A percentile compares a stretch with the other conserved stretches of the same genome.
Conservation (phyloP, 805 yeast genomes). For the Saccharomycodes ludwigii region DNA sequence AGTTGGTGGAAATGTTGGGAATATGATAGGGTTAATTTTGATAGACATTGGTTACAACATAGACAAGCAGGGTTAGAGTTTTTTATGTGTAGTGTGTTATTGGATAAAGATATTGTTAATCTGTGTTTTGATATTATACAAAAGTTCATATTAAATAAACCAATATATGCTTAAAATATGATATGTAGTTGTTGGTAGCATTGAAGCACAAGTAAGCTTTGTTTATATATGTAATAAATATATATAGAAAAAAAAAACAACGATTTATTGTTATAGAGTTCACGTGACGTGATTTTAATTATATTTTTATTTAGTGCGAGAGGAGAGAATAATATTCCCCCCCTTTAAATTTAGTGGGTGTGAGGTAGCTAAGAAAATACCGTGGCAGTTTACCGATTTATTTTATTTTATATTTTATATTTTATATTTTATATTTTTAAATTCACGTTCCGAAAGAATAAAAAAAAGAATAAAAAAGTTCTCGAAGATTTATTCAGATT, state of each 20-base stretch:
- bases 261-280: slow-evolving; percentile 5
- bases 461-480: no score
- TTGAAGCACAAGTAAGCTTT: neutral
- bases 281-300: slow-evolving; percentile 16
- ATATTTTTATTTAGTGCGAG: no score
- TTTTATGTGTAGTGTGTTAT: slow-evolving; percentile 41
- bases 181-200: slow-evolving; percentile 5
- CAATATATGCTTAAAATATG: no score
- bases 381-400: no score
- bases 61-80: slow-evolving; percentile 47
- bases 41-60: slow-evolving; percentile 36
- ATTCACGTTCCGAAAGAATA: no score
- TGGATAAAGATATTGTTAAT: slow-evolving; percentile 31
- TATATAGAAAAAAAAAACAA: slow-evolving; percentile 1
- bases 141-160: slow-evolving; percentile 31
- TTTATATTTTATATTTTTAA: no score
- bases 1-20: slow-evolving; percentile 25
- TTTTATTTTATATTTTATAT: no score
- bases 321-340: no score
- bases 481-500: no score
- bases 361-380: no score
- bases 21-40: slow-evolving; percentile 23
- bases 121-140: slow-evolving; percentile 28
- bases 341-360: no score
- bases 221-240: neutral